Conservation (phyloP, 805 yeast genomes). For the Spathaspora boniae region DNA sequence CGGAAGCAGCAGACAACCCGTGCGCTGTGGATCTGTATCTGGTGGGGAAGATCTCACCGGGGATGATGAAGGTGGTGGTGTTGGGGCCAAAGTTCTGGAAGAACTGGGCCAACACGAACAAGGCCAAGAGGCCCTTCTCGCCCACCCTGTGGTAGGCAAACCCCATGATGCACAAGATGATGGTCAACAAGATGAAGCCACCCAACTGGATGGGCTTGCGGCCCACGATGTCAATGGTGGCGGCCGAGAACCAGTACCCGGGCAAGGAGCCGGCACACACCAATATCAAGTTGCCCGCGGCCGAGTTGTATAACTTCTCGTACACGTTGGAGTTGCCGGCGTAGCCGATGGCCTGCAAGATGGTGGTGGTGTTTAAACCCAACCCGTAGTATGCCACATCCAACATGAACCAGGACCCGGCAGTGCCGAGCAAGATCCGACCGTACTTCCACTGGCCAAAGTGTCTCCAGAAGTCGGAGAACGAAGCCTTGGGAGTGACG, state of each 20-base stretch:
- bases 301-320: slow-evolving; percentile 64
- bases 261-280: slow-evolving; percentile 95
- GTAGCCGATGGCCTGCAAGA: slow-evolving; percentile 80
- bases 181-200: slow-evolving; percentile 72
- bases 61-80: slow-evolving; percentile 85
- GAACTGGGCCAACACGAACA: slow-evolving; percentile 79
- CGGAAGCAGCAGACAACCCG: slow-evolving; percentile 89
- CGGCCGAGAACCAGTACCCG: slow-evolving; percentile 86
- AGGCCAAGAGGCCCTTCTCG: slow-evolving; percentile 71
- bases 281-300: slow-evolving; percentile 90
- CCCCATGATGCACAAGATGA: slow-evolving; percentile 75
- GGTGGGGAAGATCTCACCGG: slow-evolving; percentile 92
- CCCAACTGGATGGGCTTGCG: slow-evolving; percentile 78
- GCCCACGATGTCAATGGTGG: slow-evolving; percentile 76
- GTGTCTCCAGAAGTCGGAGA: slow-evolving; percentile 65
- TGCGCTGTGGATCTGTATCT: slow-evolving; percentile 95
- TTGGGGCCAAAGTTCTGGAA: slow-evolving; percentile 93
- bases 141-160: slow-evolving; percentile 73
- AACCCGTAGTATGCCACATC: slow-evolving; percentile 92
- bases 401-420: slow-evolving; percentile 86
- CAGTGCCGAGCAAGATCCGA: slow-evolving; percentile 82
- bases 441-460: slow-evolving; percentile 85
- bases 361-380: slow-evolving; percentile 75
- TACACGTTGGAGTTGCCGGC: slow-evolving; percentile 74
- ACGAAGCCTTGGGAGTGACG: slow-evolving; percentile 79